phyloP scores from a whole-genome alignment of 768 basidiomycete species.

The Fistulinella prunicolor region DNA sequence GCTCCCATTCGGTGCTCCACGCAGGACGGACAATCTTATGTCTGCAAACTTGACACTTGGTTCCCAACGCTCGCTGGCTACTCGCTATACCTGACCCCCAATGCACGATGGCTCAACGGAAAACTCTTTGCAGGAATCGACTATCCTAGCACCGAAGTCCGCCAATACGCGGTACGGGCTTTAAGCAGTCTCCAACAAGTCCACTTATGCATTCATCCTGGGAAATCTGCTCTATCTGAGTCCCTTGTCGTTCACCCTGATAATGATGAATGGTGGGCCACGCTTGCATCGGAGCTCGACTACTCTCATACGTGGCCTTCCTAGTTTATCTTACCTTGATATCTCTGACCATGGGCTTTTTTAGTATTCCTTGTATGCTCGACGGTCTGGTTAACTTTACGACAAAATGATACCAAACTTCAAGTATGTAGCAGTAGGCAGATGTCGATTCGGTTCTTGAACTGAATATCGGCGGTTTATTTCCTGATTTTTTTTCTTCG shows the following conservation, averaged over 20 bases:
- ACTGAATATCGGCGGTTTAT: too few species aligned
- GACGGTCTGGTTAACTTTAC: too few species aligned
- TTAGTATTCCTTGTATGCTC: too few species aligned
- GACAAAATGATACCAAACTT: too few species aligned
- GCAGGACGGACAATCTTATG: slow-evolving; percentile 40
- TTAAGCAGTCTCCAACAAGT: slow-evolving; percentile 43
- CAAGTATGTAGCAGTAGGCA: too few species aligned
- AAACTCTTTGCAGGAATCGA: slow-evolving; percentile 29
- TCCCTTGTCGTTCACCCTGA: slow-evolving; percentile 42
- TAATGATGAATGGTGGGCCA: slow-evolving; percentile 44
- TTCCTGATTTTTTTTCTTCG: too few species aligned
- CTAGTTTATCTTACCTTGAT: too few species aligned
- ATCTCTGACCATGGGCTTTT: too few species aligned
- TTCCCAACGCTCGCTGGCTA: slow-evolving; percentile 44
- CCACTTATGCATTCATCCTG: slow-evolving; percentile 33
- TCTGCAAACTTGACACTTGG: slow-evolving; percentile 44
- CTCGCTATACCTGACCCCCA: slow-evolving; percentile 44
- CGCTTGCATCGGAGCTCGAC: slow-evolving; percentile 32
- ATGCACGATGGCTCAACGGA: slow-evolving; percentile 40
- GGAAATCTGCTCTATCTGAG: slow-evolving; percentile 29
- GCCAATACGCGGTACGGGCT: slow-evolving; percentile 27
- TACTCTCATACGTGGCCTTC: slow-evolving; percentile 42
- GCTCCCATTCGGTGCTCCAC: slow-evolving; percentile 45
- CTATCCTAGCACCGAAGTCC: slow-evolving; percentile 19
- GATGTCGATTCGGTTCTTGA: too few species aligned